Evolutionary conservation across 257 asterid species (phyloP).

Genomic region (Solanum appendiculatum): DNA sequence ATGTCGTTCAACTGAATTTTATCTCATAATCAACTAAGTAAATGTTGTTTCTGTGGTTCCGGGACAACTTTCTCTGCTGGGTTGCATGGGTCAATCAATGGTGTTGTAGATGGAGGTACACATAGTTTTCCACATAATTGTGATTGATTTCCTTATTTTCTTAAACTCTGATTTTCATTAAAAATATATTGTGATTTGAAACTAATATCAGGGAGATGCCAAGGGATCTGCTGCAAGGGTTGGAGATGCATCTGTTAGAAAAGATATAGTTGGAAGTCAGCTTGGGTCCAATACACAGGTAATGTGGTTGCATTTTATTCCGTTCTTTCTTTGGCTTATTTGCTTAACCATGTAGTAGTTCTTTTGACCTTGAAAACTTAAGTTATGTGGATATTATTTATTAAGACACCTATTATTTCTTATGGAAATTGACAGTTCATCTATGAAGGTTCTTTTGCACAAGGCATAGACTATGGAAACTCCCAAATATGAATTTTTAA

Average conservation of each 20-base stretch:
- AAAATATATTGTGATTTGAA: conserved; percentile 6
- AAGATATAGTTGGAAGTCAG: conserved; percentile 31
- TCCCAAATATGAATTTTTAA: conserved; percentile 34
- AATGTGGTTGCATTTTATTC: background rate
- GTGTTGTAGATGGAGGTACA: conserved; percentile 50
- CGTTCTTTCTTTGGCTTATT: background rate
- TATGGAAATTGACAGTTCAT: conserved; percentile 30
- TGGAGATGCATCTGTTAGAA: conserved; percentile 35
- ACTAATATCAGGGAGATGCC: conserved; percentile 39
- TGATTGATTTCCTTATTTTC: background rate
- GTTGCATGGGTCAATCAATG: conserved; percentile 8
- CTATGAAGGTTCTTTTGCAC: conserved; percentile 43
- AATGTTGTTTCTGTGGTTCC: conserved; percentile 5
- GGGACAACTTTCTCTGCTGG: background rate
- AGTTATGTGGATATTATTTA: background rate
- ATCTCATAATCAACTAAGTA: background rate
- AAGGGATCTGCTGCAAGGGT: conserved; percentile 47
- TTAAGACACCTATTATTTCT: background rate
- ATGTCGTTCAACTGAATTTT: background rate
- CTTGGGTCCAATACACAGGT: conserved; percentile 40
- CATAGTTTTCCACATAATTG: background rate
- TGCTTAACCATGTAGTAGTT: background rate
- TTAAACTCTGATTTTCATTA: background rate
- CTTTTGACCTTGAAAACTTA: background rate
- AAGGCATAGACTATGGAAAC: conserved; percentile 42